Percentiles rank a stretch among this genome's conserved stretches.
These are phyloP conservation scores for Globisporangium spiculum DNA, from an alignment of 352 stramenopile species.

Conservation along the genomic window DNA sequence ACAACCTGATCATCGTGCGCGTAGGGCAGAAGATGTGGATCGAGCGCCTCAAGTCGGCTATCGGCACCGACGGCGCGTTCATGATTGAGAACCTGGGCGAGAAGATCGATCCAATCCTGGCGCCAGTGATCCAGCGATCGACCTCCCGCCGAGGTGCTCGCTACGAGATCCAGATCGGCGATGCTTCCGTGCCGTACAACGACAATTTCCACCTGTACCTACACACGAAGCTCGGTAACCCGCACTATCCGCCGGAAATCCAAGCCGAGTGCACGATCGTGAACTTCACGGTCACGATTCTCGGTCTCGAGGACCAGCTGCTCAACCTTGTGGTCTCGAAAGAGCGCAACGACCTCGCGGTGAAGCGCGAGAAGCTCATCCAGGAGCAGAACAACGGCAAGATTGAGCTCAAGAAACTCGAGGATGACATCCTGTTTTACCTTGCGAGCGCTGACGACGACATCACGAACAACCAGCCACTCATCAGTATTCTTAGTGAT, in stretches of 20 bases:
- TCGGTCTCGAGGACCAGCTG: constrained; percentile 92
- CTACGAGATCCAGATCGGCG: constrained; percentile 94
- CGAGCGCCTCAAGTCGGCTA: constrained; percentile 91
- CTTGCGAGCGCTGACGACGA: constrained; percentile 94
- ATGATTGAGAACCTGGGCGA: constrained; percentile 95
- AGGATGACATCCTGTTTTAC: constrained; percentile 94
- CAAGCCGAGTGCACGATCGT: constrained; percentile 94
- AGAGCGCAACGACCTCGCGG: constrained; percentile 81
- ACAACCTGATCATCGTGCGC: constrained; percentile 93
- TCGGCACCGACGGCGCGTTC: constrained; percentile 91
- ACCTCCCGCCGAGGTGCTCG: constrained; percentile 91
- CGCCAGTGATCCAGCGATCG: constrained; percentile 92
- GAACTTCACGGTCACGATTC: constrained; percentile 94
- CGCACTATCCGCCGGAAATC: constrained; percentile 94
- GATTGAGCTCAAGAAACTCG: constrained; percentile 95
- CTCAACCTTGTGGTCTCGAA: constrained; percentile 92
- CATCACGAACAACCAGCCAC: constrained; percentile 96
- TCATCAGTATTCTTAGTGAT: constrained; percentile 95
- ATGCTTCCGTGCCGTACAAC: constrained; percentile 93
- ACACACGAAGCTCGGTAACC: constrained; percentile 94
- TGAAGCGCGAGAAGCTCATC: constrained; percentile 89
- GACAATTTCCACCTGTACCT: constrained; percentile 93
- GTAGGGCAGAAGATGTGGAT: constrained; percentile 94
- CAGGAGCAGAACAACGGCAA: constrained; percentile 95
- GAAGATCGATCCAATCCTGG: constrained; percentile 93